phyloP scores from a whole-genome alignment of 169 alveolate species.

The Theileria parva region DNA sequence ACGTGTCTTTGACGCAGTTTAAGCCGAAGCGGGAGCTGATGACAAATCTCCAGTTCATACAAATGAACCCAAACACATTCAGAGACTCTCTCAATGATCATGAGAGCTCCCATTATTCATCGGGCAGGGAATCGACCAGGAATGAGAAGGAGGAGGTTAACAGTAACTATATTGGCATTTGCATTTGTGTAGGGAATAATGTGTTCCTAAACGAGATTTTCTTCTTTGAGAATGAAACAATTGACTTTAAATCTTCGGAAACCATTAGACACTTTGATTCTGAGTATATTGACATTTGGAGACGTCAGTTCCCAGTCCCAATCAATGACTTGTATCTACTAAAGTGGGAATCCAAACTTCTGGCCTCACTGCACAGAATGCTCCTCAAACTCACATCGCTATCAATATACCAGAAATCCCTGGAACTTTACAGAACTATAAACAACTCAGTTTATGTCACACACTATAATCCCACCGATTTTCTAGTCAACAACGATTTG shows the following conservation, averaged over 20 bases:
- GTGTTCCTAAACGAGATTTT: conserved; percentile 20
- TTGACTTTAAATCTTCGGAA: neutral
- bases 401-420: conserved; percentile 78
- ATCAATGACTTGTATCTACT: conserved; percentile 74
- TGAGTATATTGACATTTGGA: conserved; percentile 78
- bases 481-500: neutral
- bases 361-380: conserved; percentile 69
- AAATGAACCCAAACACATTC: conserved; percentile 73
- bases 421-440: conserved; percentile 72
- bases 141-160: neutral
- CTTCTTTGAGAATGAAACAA: conserved; percentile 1
- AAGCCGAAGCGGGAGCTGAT: conserved; percentile 74
- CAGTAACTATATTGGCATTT: conserved; percentile 59
- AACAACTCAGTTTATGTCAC: conserved; percentile 30
- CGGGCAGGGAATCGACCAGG: neutral
- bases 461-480: neutral
- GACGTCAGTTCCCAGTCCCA: conserved; percentile 67
- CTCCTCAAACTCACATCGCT: conserved; percentile 63
- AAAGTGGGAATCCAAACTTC: conserved; percentile 73
- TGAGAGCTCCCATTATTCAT: neutral
- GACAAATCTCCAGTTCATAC: conserved; percentile 73
- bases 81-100: conserved; percentile 17
- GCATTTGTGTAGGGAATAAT: conserved; percentile 79
- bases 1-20: conserved; percentile 82
- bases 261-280: conserved; percentile 34